Conservation (phyloP, 441 rosid species). For the Bruguiera hainesii region DNA sequence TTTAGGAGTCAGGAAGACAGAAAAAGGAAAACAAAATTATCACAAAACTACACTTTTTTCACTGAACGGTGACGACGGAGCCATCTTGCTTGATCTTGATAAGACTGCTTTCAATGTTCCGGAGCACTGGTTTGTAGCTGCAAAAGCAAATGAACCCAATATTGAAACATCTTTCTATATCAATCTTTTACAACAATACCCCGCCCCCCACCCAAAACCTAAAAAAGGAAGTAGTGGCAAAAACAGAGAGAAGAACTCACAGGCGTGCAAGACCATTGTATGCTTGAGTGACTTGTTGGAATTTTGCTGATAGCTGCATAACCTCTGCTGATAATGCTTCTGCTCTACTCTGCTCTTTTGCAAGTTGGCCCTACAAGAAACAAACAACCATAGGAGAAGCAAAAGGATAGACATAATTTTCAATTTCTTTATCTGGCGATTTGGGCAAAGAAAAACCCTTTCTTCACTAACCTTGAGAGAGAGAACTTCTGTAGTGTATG, state of each 20-base stretch:
- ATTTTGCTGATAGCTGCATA: constrained; percentile 71
- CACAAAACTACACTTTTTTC: constrained; percentile 11
- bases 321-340: constrained; percentile 84
- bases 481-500: constrained; percentile 44
- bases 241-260: constrained; percentile 37
- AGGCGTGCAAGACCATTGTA: constrained; percentile 68
- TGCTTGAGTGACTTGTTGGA: constrained; percentile 81
- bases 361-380: constrained; percentile 60
- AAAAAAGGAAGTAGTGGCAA: background rate
- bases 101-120: constrained; percentile 77
- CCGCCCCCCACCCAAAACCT: background rate
- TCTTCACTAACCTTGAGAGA: constrained; percentile 65
- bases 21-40: background rate
- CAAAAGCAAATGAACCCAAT: constrained; percentile 16
- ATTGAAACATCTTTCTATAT: background rate
- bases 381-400: constrained; percentile 6
- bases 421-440: background rate
- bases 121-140: constrained; percentile 86
- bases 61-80: constrained; percentile 44
- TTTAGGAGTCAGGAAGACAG: background rate
- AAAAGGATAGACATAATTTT: background rate
- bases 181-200: background rate
- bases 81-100: constrained; percentile 90
- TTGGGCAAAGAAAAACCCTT: background rate
- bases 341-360: constrained; percentile 78